These are phyloP conservation scores for Megacollybia platyphylla DNA, from an alignment of 1,284 basidiomycete species.

Conservation along the genomic window DNA sequence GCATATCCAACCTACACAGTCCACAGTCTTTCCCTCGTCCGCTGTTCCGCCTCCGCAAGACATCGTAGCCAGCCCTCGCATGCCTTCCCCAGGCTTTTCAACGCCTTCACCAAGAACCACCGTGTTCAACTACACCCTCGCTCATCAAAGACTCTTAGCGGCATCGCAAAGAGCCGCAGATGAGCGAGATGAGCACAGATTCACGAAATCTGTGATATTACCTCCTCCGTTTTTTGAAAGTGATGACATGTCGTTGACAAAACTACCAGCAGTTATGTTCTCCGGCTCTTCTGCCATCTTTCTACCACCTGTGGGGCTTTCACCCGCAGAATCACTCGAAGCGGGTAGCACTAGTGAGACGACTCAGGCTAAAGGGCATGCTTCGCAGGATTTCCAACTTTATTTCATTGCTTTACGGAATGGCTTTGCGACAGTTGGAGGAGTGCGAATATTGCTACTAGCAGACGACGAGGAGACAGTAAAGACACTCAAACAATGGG, in stretches of 20 bases:
- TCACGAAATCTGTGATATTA: slow-evolving; percentile 11
- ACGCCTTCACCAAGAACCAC: slow-evolving; percentile 30
- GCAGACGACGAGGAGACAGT: slow-evolving; percentile 29
- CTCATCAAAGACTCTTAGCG: slow-evolving; percentile 33
- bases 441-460: slow-evolving; percentile 47
- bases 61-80: slow-evolving; percentile 25
- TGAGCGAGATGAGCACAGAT: background rate
- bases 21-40: slow-evolving; percentile 8
- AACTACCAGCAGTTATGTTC: slow-evolving; percentile 24
- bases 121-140: slow-evolving; percentile 33
- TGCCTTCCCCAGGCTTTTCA: slow-evolving; percentile 32
- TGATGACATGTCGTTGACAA: slow-evolving; percentile 15
- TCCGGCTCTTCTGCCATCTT: slow-evolving; percentile 41
- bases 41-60: slow-evolving; percentile 15
- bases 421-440: slow-evolving; percentile 51
- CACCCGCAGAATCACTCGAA: slow-evolving; percentile 10
- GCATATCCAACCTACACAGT: slow-evolving; percentile 34
- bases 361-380: slow-evolving; percentile 17
- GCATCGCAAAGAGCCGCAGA: slow-evolving; percentile 23
- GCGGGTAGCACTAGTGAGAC: slow-evolving; percentile 9
- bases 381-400: slow-evolving; percentile 44
- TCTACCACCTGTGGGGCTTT: slow-evolving; percentile 27
- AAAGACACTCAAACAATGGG: slow-evolving; percentile 50
- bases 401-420: slow-evolving; percentile 38
- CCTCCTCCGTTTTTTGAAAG: slow-evolving; percentile 36